Conservation (phyloP, 768 basidiomycete genomes). For the Floccularia luteovirens region DNA sequence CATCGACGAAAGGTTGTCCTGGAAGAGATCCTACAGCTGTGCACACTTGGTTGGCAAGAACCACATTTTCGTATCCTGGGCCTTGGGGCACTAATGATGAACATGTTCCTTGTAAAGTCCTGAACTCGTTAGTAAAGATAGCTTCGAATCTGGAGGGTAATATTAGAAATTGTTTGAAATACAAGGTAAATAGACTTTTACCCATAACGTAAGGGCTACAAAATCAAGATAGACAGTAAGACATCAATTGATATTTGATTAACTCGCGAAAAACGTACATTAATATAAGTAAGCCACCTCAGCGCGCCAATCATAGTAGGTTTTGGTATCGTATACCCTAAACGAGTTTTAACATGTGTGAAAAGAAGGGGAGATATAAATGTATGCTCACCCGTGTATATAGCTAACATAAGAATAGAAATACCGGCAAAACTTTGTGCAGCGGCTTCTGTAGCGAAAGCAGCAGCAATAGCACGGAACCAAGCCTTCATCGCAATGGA, state of each 20-base stretch:
- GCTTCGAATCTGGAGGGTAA: conserved; percentile 67
- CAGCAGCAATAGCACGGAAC: conserved; percentile 66
- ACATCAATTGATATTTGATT: conserved; percentile 2
- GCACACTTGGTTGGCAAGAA: conserved; percentile 66
- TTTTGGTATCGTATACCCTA: conserved; percentile 45
- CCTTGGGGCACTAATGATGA: conserved; percentile 54
- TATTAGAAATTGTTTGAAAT: conserved; percentile 28
- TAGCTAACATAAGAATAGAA: conserved; percentile 18
- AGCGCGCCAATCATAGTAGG: conserved; percentile 63
- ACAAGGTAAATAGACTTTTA: conserved; percentile 9
- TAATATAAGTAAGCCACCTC: conserved; percentile 59
- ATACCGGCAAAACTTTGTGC: conserved; percentile 56
- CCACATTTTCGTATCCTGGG: conserved; percentile 49
- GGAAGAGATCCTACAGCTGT: conserved; percentile 54
- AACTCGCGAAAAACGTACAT: conserved; percentile 29
- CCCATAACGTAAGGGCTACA: conserved; percentile 11
- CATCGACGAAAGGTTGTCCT: conserved; percentile 52
- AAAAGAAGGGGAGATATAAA: too few relatives aligned
- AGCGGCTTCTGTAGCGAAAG: conserved; percentile 49
- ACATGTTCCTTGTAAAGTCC: conserved; percentile 54
- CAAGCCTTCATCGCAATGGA: conserved; percentile 66
- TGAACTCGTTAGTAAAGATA: conserved; percentile 78
- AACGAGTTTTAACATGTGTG: too few relatives aligned
- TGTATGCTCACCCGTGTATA: conserved; percentile 28
- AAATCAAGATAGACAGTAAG: conserved; percentile 2